Base-by-base conservation (phyloP, 2,329 filamentous ascomycete genomes). In the Ascochyta fabae region DNA sequence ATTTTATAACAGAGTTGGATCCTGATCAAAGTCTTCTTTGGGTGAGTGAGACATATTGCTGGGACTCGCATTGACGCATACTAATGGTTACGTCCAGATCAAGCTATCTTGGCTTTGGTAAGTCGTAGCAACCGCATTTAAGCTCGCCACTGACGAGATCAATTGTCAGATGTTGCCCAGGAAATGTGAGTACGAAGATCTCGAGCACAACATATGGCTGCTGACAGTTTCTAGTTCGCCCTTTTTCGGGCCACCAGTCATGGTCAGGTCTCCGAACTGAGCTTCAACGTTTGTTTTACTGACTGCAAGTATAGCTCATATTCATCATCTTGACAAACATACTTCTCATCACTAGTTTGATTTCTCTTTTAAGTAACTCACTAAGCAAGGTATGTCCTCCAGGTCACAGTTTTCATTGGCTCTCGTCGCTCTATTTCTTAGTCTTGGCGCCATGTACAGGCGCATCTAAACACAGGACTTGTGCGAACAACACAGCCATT, bases 261-360 rank as follows among this genome's bases (percentile, higher is more conserved):
- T 84, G 82, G 77, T 83, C 15, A 55, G 45, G 41, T 35, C 43
- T 31, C 40, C 10, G 15, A 46, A 39, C 4, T 29, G 36, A 7
- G 13, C 53, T 64, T 66, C 15, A 31, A 56, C 44, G 29, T 45
- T 33, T 55, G 27, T 47, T 66, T 56, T 65, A 63, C 73, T 75
- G 64, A 76, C 58, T 26, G 13, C 36, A 16, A 38, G 35, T 31
- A 51, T 56, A 79, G 83, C 81, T 92, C 59, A 81, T 92, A 44
- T 94, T 94, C 75, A 84, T 94, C 59, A 89, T 84, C 23, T 80
- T 94, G 68, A 91, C 89, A 39, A 90, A 90, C 54, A 91, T 94
- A 65, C 80, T 95, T 7, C 82, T 95, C 29, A 89, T 91, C 76
- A 91, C 90, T 45, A 90, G 88, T 19, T 78, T 93, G 61, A 92